A percentile compares a stretch with the other conserved stretches of the same genome.
These are phyloP conservation scores for Pyrus pyrifolia DNA, from an alignment of 306 rosid genomes.

Conservation along the genomic window DNA sequence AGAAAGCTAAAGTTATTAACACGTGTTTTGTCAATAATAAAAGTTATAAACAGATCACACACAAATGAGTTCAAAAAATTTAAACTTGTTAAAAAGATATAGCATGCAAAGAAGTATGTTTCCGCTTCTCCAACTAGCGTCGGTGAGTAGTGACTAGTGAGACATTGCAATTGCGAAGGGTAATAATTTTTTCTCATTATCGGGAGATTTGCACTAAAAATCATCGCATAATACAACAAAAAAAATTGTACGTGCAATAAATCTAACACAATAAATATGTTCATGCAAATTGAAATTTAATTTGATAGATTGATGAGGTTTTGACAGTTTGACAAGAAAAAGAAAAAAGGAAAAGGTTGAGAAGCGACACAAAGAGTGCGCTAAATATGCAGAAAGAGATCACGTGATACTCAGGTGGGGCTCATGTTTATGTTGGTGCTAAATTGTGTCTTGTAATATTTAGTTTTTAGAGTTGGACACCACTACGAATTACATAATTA, in stretches of 20 bases:
- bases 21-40: too few species aligned
- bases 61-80: too few species aligned
- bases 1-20: too few species aligned
- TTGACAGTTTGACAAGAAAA: too few species aligned
- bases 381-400: not conserved
- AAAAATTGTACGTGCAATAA: not conserved
- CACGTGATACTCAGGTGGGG: slow-evolving; percentile 1
- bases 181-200: too few species aligned
- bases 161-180: not conserved
- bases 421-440: not conserved
- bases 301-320: not conserved
- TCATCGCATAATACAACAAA: not conserved
- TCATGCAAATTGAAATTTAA: not conserved
- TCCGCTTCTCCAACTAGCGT: too few species aligned
- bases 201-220: not conserved
- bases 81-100: not conserved
- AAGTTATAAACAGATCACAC: too few species aligned
- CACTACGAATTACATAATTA: too few species aligned
- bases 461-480: too few species aligned
- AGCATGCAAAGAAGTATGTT: too few species aligned
- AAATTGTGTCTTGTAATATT: not conserved
- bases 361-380: not conserved
- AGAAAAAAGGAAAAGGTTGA: too few species aligned
- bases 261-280: not conserved
- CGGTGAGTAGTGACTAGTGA: not conserved